A percentile compares a stretch with the other conserved stretches of the same genome.
phyloP scores from a whole-genome alignment of 257 asterid species.

The Fraxinus cuspidata region DNA sequence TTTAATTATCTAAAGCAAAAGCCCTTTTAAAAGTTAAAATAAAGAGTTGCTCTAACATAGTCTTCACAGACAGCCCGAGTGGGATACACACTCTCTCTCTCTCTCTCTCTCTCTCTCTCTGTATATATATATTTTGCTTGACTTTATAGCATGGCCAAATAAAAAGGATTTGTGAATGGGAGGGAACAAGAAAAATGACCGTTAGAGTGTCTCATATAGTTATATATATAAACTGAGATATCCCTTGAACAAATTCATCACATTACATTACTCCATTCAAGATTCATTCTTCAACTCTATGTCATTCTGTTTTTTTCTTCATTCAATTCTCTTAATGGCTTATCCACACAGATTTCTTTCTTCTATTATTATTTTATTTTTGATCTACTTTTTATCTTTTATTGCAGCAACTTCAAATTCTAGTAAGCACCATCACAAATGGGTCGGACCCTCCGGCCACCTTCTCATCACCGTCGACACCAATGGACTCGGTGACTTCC shows the following conservation, averaged over 20 bases:
- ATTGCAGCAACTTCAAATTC: conserved; percentile 16
- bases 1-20: too few relatives aligned
- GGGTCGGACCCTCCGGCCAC: conserved; percentile 81
- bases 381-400: conserved; percentile 13
- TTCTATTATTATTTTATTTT: conserved; percentile 9
- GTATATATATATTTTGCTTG: not conserved
- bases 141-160: conserved; percentile 5
- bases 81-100: not conserved
- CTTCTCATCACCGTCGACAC: conserved; percentile 65
- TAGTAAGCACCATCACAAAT: conserved; percentile 35
- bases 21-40: too few relatives aligned
- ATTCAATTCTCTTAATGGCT: conserved; percentile 24
- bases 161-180: conserved; percentile 12
- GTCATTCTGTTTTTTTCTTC: not conserved
- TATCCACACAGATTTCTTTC: conserved; percentile 13
- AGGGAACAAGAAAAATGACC: conserved; percentile 61
- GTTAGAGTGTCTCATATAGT: conserved; percentile 36
- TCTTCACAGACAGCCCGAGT: not conserved
- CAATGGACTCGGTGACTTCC: conserved; percentile 63
- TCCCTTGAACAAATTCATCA: conserved; percentile 19
- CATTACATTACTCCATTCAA: not conserved
- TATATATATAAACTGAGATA: conserved; percentile 15
- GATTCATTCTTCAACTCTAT: conserved; percentile 14
- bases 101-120: not conserved
- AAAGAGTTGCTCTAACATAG: too few relatives aligned